Base-by-base conservation (phyloP, 768 basidiomycete genomes). In the Chalciporus sphaerocephalus region DNA sequence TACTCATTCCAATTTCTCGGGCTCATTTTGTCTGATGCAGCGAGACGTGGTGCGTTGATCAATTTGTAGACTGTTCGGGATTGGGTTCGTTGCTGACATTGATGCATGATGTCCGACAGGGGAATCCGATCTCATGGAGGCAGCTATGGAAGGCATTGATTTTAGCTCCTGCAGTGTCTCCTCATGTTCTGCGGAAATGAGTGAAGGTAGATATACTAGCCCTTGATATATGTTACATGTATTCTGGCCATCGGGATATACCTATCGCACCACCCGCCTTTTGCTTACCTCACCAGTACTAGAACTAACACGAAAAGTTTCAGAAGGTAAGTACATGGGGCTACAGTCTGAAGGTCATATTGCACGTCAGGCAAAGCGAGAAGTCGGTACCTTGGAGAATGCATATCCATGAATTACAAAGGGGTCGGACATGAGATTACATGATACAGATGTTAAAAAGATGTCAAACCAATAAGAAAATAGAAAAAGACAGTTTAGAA, bases 101-200 rank as follows among this genome's bases (percentile, higher is more conserved):
- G 11, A 22, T 22, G 3, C 21, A 12, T 10, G 21, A 43, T 23
- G 17, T 25, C 18, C 22, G 25, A 41, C 42, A 88, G 83, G 87
- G 87, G 0, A 85, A 80, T 58, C 87, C 87, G 18, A 76, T 88
- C 40, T 84, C 81, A 34, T 90, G 87, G 88, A 70, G 87, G 32
- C 74, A 78, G 59, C 69, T 90, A 28, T 91, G 87, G 84, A 87
- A 81, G 57, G 70, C 68, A 6, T 53, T 86, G 35, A 76, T 87
- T 34, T 55, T 64, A 52, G 78, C 78, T 9, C 63, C 69, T 0
- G 57, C 58, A 1, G 70, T 91, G 9, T 74, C 73, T 41, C 82
- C 80, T 13, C 75, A 83, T 64, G 85, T 90, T 6, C 56, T 73
- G 42, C 52, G 56, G 35, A 64, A 43, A 32, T 36, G 11, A 17